Evolutionary conservation across 2,329 filamentous ascomycete species (phyloP).

Genomic region (Macrophomina pseudophaseolina): DNA sequence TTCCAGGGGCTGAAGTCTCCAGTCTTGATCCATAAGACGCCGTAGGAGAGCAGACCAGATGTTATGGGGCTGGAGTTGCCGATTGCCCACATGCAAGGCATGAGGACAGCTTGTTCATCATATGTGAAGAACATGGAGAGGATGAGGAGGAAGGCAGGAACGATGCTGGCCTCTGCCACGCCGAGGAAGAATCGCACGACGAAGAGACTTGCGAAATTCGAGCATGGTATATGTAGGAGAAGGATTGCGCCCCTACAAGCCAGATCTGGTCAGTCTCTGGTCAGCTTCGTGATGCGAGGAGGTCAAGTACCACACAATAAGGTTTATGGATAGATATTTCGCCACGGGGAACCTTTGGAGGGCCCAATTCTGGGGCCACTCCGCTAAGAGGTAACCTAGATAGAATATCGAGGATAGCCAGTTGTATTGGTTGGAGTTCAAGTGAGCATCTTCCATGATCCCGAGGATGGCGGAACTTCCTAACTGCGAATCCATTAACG

Average conservation of each 20-base stretch:
- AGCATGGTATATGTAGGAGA: constrained; percentile 37
- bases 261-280: background rate
- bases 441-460: constrained; percentile 39
- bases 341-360: constrained; percentile 28
- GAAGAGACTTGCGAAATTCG: constrained; percentile 46
- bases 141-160: constrained; percentile 62
- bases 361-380: constrained; percentile 35
- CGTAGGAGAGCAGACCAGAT: constrained; percentile 37
- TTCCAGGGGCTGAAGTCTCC: constrained; percentile 42
- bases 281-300: background rate
- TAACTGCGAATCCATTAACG: background rate
- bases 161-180: constrained; percentile 67
- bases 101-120: constrained; percentile 40
- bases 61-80: constrained; percentile 44
- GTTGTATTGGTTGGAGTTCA: constrained; percentile 38
- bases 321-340: constrained; percentile 22
- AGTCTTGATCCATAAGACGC: constrained; percentile 26
- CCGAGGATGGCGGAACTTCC: constrained; percentile 39
- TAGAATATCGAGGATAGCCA: constrained; percentile 30
- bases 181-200: constrained; percentile 67
- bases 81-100: constrained; percentile 46
- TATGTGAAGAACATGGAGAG: constrained; percentile 53
- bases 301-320: background rate
- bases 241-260: constrained; percentile 37
- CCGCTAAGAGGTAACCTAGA: constrained; percentile 33